These are phyloP conservation scores for Fusarium drepaniforme DNA, from an alignment of 2,329 filamentous ascomycete species.

Conservation along the genomic window DNA sequence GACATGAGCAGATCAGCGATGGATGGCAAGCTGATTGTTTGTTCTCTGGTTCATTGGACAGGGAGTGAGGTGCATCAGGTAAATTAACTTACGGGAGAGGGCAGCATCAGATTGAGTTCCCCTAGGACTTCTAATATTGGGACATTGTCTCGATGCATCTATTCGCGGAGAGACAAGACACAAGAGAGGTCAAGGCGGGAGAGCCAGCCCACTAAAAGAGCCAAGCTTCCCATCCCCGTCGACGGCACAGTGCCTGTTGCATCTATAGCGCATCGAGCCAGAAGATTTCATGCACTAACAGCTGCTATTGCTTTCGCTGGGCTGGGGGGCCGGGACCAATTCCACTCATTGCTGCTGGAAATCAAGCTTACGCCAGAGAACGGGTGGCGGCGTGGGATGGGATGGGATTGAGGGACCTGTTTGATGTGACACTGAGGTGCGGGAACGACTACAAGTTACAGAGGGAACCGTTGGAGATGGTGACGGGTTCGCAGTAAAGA, in stretches of 20 bases:
- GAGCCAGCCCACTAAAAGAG: constrained; percentile 25
- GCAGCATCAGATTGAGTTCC: constrained; percentile 5
- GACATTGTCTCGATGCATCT: neutral
- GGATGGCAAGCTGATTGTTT: neutral
- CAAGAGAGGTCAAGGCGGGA: neutral
- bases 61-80: constrained; percentile 13
- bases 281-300: constrained; percentile 22
- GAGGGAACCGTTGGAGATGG: neutral
- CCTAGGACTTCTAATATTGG: constrained; percentile 8
- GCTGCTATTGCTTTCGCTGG: neutral
- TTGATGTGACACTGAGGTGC: neutral
- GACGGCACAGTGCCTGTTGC: constrained; percentile 36
- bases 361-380: constrained; percentile 8
- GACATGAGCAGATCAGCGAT: neutral
- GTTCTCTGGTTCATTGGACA: constrained; percentile 1
- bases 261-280: constrained; percentile 12
- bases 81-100: constrained; percentile 16
- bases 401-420: neutral
- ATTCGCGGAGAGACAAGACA: neutral
- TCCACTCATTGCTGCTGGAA: neutral
- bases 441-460: neutral
- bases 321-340: neutral
- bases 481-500: neutral
- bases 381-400: constrained; percentile 2
- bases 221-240: constrained; percentile 28